Evolutionary conservation across 208 protist species (phyloP).

Genomic region (Acanthamoeba healyi): DNA sequence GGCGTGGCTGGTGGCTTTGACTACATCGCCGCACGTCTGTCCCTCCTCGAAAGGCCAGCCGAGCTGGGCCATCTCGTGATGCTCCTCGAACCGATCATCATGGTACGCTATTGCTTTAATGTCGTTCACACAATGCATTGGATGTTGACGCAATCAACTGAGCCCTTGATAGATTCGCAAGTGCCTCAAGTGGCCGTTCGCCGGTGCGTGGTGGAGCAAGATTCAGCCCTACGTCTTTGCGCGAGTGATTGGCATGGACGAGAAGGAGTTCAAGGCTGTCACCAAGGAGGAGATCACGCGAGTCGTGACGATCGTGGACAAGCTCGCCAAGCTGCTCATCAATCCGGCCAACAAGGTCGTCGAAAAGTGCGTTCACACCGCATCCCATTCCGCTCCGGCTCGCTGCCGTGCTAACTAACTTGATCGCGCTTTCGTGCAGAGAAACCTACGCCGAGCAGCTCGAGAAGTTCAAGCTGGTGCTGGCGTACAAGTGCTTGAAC

Average conservation of each 20-base stretch:
- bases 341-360: neutral
- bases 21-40: slow-evolving; percentile 37
- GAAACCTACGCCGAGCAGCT: slow-evolving; percentile 44
- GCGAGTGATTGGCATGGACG: slow-evolving; percentile 40
- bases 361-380: neutral
- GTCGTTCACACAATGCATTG: neutral
- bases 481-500: slow-evolving; percentile 54
- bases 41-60: neutral
- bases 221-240: neutral
- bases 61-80: slow-evolving; percentile 5
- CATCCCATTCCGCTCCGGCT: neutral
- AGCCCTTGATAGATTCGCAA: slow-evolving; percentile 33
- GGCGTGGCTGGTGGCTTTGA: slow-evolving; percentile 47
- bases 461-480: slow-evolving; percentile 61
- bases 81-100: slow-evolving; percentile 48
- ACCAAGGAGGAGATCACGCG: slow-evolving; percentile 36
- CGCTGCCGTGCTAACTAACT: neutral
- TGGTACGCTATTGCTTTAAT: neutral
- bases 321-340: slow-evolving; percentile 46
- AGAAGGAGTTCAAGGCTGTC: slow-evolving; percentile 47
- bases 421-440: neutral
- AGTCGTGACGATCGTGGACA: neutral
- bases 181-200: slow-evolving; percentile 17
- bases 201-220: neutral
- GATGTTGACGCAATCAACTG: neutral